Evolutionary conservation across 768 basidiomycete genomes (phyloP).

Genomic region (Phylloporus arenicola): DNA sequence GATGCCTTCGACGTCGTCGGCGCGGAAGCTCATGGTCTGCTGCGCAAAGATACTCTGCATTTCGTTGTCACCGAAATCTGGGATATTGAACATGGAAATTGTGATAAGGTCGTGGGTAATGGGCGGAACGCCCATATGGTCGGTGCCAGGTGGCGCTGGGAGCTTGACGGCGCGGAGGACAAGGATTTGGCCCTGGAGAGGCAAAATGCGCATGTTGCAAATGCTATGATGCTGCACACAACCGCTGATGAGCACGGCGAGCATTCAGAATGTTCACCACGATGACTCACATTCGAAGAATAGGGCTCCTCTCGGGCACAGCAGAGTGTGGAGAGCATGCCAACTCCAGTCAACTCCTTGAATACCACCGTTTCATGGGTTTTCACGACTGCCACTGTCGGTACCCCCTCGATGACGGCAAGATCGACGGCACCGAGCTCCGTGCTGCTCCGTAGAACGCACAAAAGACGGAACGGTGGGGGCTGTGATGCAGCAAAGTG

Average conservation of each 20-base stretch:
- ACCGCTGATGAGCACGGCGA: slow-evolving; percentile 4
- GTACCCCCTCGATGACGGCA: slow-evolving; percentile 39
- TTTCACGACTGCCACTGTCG: slow-evolving; percentile 41
- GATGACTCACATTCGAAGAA: slow-evolving; percentile 23
- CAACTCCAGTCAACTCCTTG: slow-evolving; percentile 36
- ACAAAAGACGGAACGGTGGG: slow-evolving; percentile 39
- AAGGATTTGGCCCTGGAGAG: slow-evolving; percentile 47
- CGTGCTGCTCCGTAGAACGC: slow-evolving; percentile 32
- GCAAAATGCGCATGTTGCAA: slow-evolving; percentile 47
- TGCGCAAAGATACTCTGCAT: slow-evolving; percentile 22
- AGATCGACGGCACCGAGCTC: slow-evolving; percentile 37
- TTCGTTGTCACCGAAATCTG: slow-evolving; percentile 28
- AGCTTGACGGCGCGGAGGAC: slow-evolving; percentile 42
- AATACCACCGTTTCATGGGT: slow-evolving; percentile 38
- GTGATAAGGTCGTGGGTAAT: slow-evolving; percentile 26
- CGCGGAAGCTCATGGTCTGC: slow-evolving; percentile 28
- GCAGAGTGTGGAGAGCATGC: slow-evolving; percentile 33
- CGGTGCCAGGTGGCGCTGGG: slow-evolving; percentile 1
- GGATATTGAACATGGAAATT: slow-evolving; percentile 28
- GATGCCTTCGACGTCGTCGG: slow-evolving; percentile 31
- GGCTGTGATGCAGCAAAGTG: slow-evolving; percentile 31
- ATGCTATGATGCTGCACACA: slow-evolving; percentile 41
- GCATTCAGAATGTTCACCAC: too few species aligned
- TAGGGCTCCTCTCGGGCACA: slow-evolving; percentile 32
- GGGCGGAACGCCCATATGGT: slow-evolving; percentile 13